phyloP scores from a whole-genome alignment of 768 basidiomycete species.

The Russula emetica region DNA sequence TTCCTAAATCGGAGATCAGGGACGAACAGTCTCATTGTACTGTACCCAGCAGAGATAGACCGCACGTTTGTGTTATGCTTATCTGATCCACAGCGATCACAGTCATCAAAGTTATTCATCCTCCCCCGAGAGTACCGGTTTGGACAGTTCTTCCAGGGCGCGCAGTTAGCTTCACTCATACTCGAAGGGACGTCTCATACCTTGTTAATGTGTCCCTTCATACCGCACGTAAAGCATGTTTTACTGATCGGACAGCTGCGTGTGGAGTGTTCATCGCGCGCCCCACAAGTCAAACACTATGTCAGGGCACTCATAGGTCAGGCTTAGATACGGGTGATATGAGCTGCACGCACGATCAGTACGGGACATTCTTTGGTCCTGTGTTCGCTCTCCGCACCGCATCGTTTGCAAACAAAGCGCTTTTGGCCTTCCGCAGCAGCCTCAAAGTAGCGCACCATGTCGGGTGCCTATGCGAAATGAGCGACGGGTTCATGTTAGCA shows the following conservation, averaged over 20 bases:
- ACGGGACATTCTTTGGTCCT: conserved; percentile 64
- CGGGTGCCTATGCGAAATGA: conserved; percentile 40
- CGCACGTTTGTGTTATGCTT: conserved; percentile 61
- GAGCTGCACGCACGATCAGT: conserved; percentile 51
- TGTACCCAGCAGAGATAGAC: conserved; percentile 5
- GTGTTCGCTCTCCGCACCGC: conserved; percentile 70
- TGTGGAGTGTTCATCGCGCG: conserved; percentile 72
- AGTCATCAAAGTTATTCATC: conserved; percentile 42
- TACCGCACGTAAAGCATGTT: conserved; percentile 73
- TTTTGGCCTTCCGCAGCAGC: conserved; percentile 39
- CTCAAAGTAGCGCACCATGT: conserved; percentile 63
- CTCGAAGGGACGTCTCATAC: conserved; percentile 38
- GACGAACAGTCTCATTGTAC: neutral
- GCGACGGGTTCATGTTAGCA: neutral
- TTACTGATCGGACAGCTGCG: conserved; percentile 77
- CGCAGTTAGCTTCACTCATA: neutral
- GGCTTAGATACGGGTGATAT: neutral
- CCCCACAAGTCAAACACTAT: conserved; percentile 79
- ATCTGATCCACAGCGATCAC: conserved; percentile 66
- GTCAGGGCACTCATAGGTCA: neutral
- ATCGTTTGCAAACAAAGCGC: conserved; percentile 67
- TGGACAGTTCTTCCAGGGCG: conserved; percentile 55
- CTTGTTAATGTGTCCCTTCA: conserved; percentile 75
- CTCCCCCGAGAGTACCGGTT: conserved; percentile 45
- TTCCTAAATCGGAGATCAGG: conserved; percentile 47